Base-by-base conservation (phyloP, 805 yeast species). In the Metschnikowia rubicola region DNA sequence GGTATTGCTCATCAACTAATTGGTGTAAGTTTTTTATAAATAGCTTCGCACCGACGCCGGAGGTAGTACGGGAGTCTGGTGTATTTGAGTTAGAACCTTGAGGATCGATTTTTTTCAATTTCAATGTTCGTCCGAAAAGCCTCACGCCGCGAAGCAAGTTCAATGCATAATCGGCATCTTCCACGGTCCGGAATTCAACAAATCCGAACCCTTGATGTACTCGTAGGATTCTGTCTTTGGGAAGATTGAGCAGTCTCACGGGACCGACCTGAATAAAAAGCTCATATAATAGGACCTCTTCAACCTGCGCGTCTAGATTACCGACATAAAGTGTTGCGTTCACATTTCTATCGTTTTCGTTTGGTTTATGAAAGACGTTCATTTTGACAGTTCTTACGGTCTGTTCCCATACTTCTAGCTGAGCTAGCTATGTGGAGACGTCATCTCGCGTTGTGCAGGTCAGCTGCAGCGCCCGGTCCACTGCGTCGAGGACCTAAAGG, bases 181-280 rank as follows among this genome's bases (percentile, higher is more conserved):
- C 71, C 2, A 68, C 66, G 12, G 73, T 68, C 42, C 70, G 65
- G 58, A 86, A 84, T 60, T 88, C 94, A 1, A 86, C 85, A 66
- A 94, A 92, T 9, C 96, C 97, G 68, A 74, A 92, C 5, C 97
- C 97, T 58, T 86, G 95, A 58, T 86, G 90, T 1, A 77, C 70
- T 50, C 79, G 79, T 29, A 80, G 66, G 4, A 90, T 73, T 51
- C 88, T 76, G 60, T 90, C 97, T 58, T 81, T 83, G 6, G 97
- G 97, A 53, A 94, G 71, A 50, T 84, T 77, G 4, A 94, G 75
- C 30, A 78, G 73, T 35, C 70, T 71, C 2, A 92, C 77, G 0
- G 96, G 96, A 0, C 92, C 90, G 36, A 88, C 83, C 63, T 94
- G 98, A 7, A 87, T 64, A 63, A 90, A 83, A 17, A 94, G 74